Evolutionary conservation across 306 rosid species (phyloP).

Genomic region (Fagus crenata): DNA sequence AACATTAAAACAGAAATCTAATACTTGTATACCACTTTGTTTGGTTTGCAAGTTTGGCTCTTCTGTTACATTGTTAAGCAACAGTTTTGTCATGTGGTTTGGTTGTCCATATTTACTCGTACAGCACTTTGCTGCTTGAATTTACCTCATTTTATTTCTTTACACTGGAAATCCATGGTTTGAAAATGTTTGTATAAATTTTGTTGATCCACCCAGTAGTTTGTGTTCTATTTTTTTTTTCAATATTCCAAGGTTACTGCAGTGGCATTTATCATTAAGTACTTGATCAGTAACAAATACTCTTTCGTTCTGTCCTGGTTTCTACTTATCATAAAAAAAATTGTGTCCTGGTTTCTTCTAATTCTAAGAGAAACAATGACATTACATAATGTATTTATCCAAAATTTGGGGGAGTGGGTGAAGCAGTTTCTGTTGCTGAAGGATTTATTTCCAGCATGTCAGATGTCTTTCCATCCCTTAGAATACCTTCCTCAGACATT

Average conservation of each 20-base stretch:
- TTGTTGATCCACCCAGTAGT: neutral
- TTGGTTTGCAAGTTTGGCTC: conserved; percentile 67
- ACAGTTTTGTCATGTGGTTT: neutral
- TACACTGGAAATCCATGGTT: neutral
- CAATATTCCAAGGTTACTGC: neutral
- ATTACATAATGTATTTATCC: neutral
- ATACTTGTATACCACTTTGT: conserved; percentile 43
- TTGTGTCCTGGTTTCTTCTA: neutral
- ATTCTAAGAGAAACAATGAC: neutral
- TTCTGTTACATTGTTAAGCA: conserved; percentile 38
- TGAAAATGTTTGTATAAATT: neutral
- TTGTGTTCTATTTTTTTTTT: neutral
- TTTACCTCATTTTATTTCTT: neutral
- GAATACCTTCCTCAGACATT: conserved; percentile 36
- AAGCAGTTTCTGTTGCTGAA: conserved; percentile 32
- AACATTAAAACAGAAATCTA: conserved; percentile 40
- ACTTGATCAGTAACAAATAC: neutral
- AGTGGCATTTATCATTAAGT: too few relatives aligned
- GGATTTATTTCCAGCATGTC: conserved; percentile 20
- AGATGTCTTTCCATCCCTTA: conserved; percentile 25
- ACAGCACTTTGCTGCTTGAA: too few relatives aligned
- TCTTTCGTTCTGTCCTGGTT: neutral
- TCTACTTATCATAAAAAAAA: too few relatives aligned
- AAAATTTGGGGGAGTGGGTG: conserved; percentile 38
- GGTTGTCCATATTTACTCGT: neutral